Base-by-base conservation (phyloP, 139 green algal genomes). In the Volvox reticuliferus region DNA sequence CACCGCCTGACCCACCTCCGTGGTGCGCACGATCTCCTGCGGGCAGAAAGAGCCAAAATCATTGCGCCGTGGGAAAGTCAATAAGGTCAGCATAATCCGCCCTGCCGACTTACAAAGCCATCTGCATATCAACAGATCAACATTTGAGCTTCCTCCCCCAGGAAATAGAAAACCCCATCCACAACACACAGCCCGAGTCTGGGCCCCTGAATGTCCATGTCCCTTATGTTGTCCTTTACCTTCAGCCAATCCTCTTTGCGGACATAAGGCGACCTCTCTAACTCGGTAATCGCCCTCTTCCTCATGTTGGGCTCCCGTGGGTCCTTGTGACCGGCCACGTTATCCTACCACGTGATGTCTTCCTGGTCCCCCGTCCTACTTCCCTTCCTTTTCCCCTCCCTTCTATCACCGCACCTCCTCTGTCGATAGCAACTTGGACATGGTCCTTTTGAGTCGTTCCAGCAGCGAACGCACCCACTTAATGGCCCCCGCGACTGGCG, bases 391-490 rank as follows among this genome's bases (percentile, higher is more conserved):
- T 5, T 16, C 65, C 12, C 65, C 65, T 16, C 26, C 79, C 44
- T 9, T 55, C 21, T 44, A 22, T 26, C n/a, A 22, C 19, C 85
- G 2, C 82, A 97, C 94, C 19, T 93, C 89, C 50, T 97, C 93
- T 24, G 96, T 94, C 1, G n/a, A 84, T 44, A 93, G 77, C 86
- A 99, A 93, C 92, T 95, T 96, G 28, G 91, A 63, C 96, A 98
- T 98, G 26, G 98, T 99, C 79, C 96, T 93, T 90, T 98, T 97
- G 50, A 98, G 87, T 37, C 96, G 94, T 20, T 91, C 94, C 88
- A 99, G 97, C 61, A 99, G 94, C 33, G 92, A 94, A 21, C 97
- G 96, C 68, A 92, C 94, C 98, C 98, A 99, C 67, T 96, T 95
- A 88, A 99, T 98, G 63, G 96, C 93, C 12, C 98, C 98, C 22